Evolutionary conservation across 192 early-diverging fungal species (phyloP), one percentile per base, ranked within the genome.

Genomic region (Rhizophagus sp.): DNA sequence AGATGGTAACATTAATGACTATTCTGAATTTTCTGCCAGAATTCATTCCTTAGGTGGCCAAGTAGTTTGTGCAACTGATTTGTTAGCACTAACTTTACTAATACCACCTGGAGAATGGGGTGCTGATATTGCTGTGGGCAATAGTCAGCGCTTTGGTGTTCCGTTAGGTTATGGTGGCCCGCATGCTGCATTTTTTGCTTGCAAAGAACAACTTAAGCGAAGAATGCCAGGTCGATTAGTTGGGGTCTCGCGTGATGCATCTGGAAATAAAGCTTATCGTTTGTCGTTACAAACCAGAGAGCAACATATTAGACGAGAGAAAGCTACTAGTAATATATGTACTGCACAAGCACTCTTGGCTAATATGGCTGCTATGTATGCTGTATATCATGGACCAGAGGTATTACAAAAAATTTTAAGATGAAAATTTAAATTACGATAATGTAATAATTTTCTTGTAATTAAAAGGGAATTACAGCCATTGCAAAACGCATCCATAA

Each of bases 321-420:
- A 98, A 91, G 98, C 98, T 3, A 98, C 98, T 70, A 93, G 91
- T 83, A 99, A 99, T 89, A 99, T 99, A 79, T 99, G 98, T 90
- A 99, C 98, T 0, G 96, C 98, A 27, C 98, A 99, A 86, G 98
- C 97, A 44, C 90, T 99, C 73, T 89, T 99, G 71, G 98, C 98
- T 75, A 99, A 99, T 90, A 98, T 99, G 97, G 90, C 97, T 44
- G 98, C 96, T 65, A 98, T 99, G 94, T 99, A 99, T 81, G 96
- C 95, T 34, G 95, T 99, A 69, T 99, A 98, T 88, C 98, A 99
- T 84, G 98, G 98, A 62, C 97, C 98, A 41, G 85, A 93, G 80
- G 91, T 92, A 80, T 17, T 22, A 9, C 10, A 47, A 70, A 62
- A 41, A 9, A 47, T 47, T 47, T 47, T 47, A 47, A 47, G 44